Evolutionary conservation across 345 rosid genomes (phyloP).

Genomic region (Turnera subulata): DNA sequence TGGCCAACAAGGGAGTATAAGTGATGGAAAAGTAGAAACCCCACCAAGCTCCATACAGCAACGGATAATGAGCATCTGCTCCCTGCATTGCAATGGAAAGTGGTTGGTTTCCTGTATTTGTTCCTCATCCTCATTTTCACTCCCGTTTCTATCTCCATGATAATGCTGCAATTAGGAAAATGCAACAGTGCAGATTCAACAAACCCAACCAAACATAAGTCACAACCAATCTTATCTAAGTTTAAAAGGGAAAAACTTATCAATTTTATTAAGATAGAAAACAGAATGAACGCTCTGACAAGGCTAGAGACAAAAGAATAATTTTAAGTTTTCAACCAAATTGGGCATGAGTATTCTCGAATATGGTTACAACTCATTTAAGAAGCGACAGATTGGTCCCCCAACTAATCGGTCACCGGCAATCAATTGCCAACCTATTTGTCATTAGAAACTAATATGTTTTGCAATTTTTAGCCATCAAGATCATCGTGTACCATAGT

Average conservation of each 20-base stretch:
- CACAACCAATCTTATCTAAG: constrained; percentile 21
- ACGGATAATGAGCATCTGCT: constrained; percentile 56
- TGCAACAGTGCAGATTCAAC: constrained; percentile 44
- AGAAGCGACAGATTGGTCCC: constrained; percentile 1
- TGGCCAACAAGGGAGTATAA: constrained; percentile 42
- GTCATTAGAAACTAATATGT: not conserved
- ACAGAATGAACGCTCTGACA: constrained; percentile 1
- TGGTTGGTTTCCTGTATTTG: constrained; percentile 69
- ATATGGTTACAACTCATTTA: not conserved
- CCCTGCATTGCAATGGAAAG: constrained; percentile 72
- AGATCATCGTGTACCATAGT: not conserved
- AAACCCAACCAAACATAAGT: constrained; percentile 23
- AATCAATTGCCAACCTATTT: constrained; percentile 1
- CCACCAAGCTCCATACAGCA: constrained; percentile 67
- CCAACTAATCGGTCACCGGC: not conserved
- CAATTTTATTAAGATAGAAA: not conserved
- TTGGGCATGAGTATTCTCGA: not conserved
- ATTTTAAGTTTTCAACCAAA: not conserved
- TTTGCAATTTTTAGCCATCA: not conserved
- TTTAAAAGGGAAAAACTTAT: not conserved
- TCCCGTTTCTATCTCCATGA: constrained; percentile 50
- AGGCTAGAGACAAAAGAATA: not conserved
- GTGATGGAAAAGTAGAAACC: constrained; percentile 58
- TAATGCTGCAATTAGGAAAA: constrained; percentile 55
- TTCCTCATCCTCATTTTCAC: constrained; percentile 67